These are phyloP conservation scores for Hypoxylon sp. DNA, from an alignment of 2,329 filamentous ascomycete genomes.

Conservation along the genomic window DNA sequence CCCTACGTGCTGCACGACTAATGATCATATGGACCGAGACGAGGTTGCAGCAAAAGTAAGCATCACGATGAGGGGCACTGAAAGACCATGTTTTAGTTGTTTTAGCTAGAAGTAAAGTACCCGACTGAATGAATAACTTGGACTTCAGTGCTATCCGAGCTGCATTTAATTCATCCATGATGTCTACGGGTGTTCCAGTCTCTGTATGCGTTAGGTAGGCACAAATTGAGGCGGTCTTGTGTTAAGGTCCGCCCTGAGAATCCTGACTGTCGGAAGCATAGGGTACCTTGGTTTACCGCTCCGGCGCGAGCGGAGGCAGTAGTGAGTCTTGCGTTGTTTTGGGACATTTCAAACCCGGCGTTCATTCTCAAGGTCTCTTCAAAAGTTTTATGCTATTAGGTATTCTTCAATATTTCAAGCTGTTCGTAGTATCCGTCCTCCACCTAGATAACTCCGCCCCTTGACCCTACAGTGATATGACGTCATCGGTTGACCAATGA, in stretches of 20 bases:
- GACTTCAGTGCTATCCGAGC: not conserved
- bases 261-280: too few species aligned
- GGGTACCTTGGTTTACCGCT: too few species aligned
- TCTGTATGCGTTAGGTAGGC: too few species aligned
- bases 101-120: not conserved
- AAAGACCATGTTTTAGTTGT: not conserved
- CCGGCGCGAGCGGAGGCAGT: not conserved
- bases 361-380: not conserved
- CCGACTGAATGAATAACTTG: not conserved
- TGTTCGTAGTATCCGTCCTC: not conserved
- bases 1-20: constrained; percentile 45
- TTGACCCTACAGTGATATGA: not conserved
- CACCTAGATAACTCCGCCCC: not conserved
- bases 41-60: constrained; percentile 10
- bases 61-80: not conserved
- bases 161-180: too few species aligned
- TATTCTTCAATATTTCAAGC: not conserved
- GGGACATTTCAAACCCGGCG: not conserved
- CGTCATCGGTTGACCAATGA: not conserved
- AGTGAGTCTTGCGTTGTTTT: not conserved
- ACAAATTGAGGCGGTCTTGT: too few species aligned
- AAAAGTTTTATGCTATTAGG: not conserved
- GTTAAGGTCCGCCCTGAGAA: too few species aligned
- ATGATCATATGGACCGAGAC: constrained; percentile 47
- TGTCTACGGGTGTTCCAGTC: too few species aligned